phyloP scores from a whole-genome alignment of 306 rosid genomes.

The Castanea mollissima region DNA sequence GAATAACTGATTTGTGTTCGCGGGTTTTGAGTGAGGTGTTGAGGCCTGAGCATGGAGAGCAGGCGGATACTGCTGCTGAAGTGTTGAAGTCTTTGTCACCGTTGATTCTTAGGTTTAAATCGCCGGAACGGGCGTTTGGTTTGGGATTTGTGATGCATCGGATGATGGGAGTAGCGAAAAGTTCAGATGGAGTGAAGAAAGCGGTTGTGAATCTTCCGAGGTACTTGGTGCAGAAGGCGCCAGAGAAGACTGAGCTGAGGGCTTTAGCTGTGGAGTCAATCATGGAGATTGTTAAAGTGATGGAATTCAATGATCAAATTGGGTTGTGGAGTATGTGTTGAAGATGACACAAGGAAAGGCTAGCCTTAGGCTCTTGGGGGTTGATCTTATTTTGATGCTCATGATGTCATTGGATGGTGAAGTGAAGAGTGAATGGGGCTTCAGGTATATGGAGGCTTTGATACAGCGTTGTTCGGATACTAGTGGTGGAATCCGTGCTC shows the following conservation, averaged over 20 bases:
- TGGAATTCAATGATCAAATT: slow-evolving; percentile 57
- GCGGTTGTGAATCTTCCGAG: slow-evolving; percentile 69
- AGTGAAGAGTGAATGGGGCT: slow-evolving; percentile 49
- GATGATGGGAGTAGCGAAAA: slow-evolving; percentile 26
- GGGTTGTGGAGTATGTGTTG: slow-evolving; percentile 69
- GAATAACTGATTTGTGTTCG: slow-evolving; percentile 41
- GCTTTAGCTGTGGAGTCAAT: slow-evolving; percentile 78
- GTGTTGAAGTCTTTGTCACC: slow-evolving; percentile 56
- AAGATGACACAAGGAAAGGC: slow-evolving; percentile 70
- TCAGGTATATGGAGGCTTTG: slow-evolving; percentile 73
- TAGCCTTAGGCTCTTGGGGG: slow-evolving; percentile 69
- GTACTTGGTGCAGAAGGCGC: slow-evolving; percentile 70
- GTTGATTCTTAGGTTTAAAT: slow-evolving; percentile 56
- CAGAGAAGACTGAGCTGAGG: slow-evolving; percentile 78
- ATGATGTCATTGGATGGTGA: slow-evolving; percentile 43
- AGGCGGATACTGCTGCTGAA: slow-evolving; percentile 57
- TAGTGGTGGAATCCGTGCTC: slow-evolving; percentile 58
- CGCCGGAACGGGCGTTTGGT: slow-evolving; percentile 62
- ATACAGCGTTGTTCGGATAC: slow-evolving; percentile 76
- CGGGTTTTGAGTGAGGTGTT: slow-evolving; percentile 54
- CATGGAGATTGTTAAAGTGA: slow-evolving; percentile 54
- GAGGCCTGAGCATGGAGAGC: slow-evolving; percentile 66
- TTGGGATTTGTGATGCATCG: slow-evolving; percentile 43
- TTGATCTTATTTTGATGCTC: slow-evolving; percentile 65
- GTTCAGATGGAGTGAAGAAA: slow-evolving; percentile 50